Base-by-base conservation (phyloP, 2,329 filamentous ascomycete species). In the Claviceps africana region DNA sequence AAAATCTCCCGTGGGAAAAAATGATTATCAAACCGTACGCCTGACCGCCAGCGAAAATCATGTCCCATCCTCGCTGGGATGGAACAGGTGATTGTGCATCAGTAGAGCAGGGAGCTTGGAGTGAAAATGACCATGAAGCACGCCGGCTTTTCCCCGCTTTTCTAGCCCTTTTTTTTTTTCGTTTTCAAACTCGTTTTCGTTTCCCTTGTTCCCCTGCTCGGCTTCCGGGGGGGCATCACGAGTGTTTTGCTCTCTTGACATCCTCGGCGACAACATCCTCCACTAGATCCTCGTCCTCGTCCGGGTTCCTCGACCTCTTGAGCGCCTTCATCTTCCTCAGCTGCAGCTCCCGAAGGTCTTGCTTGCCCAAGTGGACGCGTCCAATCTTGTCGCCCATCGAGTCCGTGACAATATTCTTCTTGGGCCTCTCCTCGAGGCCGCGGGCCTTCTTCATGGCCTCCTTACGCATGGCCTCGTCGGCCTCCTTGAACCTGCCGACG, bases 261-360 rank as follows among this genome's bases (percentile, higher is more conserved):
- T 71, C 69, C 42, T 70, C 65, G 22, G 62, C 63, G 19, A 61
- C 56, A 9, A 60, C 67, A 53, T 74, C 70, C 59, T 72, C 73
- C 53, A 70, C 74, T 50, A 76, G 68, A 54, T 72, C 72, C 17
- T 62, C 72, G 4, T 71, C 74, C 50, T 77, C 79, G 56, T 82
- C 82, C 25, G 5, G 25, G 25, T 25, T 25, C 51, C 88, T 80
- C 57, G 78, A 82, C 58, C 93, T 78, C 80, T 97, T 98, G 59
- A 98, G 70, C 59, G 90, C 93, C 82, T 98, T 98, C 90, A 98
- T 97, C 81, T 98, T 98, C 65, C 93, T 83, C 51, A 90, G 94
- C 75, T 98, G 93, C 69, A 98, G 70, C 61, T 85, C 79, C 64
- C 75, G 77, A 54, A 98, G 77, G 71, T 98, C 89, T 71, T 96